phyloP scores from a whole-genome alignment of 331 rosid species.

The Rhamnella rubrinervis region DNA sequence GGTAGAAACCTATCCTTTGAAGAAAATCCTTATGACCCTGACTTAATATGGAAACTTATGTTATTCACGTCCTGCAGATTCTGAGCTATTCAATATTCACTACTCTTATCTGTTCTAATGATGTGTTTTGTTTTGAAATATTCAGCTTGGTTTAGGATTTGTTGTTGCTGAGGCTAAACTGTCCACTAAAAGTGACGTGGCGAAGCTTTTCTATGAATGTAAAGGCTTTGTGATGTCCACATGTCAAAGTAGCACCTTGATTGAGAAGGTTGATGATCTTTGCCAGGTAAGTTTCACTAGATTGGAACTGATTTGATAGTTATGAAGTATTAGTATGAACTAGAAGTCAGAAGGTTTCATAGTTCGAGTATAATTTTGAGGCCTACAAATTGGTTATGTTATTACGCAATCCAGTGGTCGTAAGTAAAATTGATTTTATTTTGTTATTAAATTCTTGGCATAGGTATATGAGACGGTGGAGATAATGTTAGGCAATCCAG shows the following conservation, averaged over 20 bases:
- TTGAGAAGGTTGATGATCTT: slow-evolving; percentile 78
- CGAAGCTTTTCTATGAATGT: slow-evolving; percentile 83
- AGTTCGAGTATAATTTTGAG: not conserved
- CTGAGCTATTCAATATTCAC: not conserved
- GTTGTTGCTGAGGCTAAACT: slow-evolving; percentile 67
- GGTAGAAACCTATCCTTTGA: too few species aligned
- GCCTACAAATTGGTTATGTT: too few species aligned
- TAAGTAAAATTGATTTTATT: too few species aligned
- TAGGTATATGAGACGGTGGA: slow-evolving; percentile 94
- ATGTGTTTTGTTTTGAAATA: slow-evolving; percentile 33
- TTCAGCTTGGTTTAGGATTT: slow-evolving; percentile 89
- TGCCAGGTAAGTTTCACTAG: slow-evolving; percentile 62
- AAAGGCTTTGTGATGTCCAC: slow-evolving; percentile 66
- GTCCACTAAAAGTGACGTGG: slow-evolving; percentile 53
- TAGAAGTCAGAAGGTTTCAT: not conserved
- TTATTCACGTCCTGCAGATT: not conserved
- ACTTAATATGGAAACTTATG: too few species aligned
- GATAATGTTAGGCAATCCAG: slow-evolving; percentile 74
- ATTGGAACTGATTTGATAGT: slow-evolving; percentile 9
- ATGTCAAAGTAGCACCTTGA: slow-evolving; percentile 55
- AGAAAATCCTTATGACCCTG: too few species aligned
- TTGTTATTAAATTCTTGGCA: not conserved
- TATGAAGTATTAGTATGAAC: not conserved
- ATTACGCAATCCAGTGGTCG: too few species aligned
- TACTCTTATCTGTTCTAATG: slow-evolving; percentile 34